These are phyloP conservation scores for Setomelanomma holmii DNA, from an alignment of 2,329 filamentous ascomycete genomes.

Conservation along the genomic window DNA sequence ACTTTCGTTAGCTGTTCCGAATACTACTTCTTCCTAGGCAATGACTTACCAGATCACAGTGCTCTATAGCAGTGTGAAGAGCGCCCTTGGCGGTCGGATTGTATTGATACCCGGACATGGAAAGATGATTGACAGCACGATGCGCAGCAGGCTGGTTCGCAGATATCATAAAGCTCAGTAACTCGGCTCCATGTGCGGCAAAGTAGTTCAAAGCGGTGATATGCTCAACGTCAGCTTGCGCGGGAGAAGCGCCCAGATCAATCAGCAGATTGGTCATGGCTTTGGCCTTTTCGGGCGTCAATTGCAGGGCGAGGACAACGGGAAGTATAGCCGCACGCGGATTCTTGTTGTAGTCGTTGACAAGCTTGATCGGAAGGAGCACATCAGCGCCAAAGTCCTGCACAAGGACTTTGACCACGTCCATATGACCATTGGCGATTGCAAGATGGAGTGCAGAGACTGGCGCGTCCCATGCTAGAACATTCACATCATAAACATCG, in stretches of 20 bases:
- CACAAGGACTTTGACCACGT: constrained; percentile 73
- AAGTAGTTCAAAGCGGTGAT: constrained; percentile 68
- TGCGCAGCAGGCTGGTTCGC: constrained; percentile 68
- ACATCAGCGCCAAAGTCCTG: constrained; percentile 77
- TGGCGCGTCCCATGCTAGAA: constrained; percentile 79
- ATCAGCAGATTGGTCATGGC: constrained; percentile 71
- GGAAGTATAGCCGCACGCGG: constrained; percentile 71
- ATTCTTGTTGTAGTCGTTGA: constrained; percentile 55
- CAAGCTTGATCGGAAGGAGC: constrained; percentile 74
- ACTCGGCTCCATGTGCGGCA: constrained; percentile 14
- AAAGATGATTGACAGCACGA: constrained; percentile 71
- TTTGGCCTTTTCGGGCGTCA: constrained; percentile 69
- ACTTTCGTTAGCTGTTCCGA: too few relatives aligned
- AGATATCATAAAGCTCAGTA: constrained; percentile 57
- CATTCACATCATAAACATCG: constrained; percentile 80
- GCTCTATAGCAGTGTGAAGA: constrained; percentile 62
- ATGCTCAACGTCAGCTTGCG: constrained; percentile 72
- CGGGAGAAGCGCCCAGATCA: constrained; percentile 72
- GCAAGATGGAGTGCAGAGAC: constrained; percentile 80
- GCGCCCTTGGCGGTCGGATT: constrained; percentile 54
- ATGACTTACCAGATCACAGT: constrained; percentile 4
- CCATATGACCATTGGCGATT: constrained; percentile 73
- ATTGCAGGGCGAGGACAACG: constrained; percentile 69
- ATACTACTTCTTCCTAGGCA: too few relatives aligned
- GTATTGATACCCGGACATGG: constrained; percentile 49